Percentiles rank a stretch among this genome's conserved stretches.
phyloP scores from a whole-genome alignment of 306 rosid genomes.

The Urtica urens region DNA sequence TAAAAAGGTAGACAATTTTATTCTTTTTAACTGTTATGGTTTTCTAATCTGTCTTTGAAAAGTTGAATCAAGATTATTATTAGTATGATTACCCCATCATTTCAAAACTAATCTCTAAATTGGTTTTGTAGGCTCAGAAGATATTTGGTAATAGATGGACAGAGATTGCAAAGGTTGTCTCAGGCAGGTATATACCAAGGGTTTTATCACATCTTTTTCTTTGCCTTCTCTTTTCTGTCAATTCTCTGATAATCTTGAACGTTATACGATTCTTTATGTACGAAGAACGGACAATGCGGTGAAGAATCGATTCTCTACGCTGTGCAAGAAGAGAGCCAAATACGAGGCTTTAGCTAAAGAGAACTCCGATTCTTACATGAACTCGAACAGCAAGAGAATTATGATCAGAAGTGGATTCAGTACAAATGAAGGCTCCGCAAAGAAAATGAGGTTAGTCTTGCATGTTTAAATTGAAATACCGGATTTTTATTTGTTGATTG shows the following conservation, averaged over 20 bases:
- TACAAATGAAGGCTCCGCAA: slow-evolving; percentile 32
- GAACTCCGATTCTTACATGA: slow-evolving; percentile 50
- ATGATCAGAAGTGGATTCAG: slow-evolving; percentile 31
- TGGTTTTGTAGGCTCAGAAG: slow-evolving; percentile 75
- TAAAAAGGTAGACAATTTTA: too few species aligned
- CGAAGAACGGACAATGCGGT: slow-evolving; percentile 98
- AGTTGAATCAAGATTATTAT: slow-evolving; percentile 5
- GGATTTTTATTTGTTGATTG: too few species aligned
- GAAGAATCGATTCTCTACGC: slow-evolving; percentile 86
- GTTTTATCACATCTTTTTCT: too few species aligned
- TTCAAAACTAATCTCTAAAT: slow-evolving; percentile 20
- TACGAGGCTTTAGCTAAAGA: slow-evolving; percentile 87
- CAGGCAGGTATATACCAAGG: slow-evolving; percentile 71
- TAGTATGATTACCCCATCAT: slow-evolving; percentile 8
- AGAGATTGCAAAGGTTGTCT: slow-evolving; percentile 98
- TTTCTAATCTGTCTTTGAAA: slow-evolving; percentile 12
- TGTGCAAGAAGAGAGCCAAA: slow-evolving; percentile 98
- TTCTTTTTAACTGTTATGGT: too few species aligned
- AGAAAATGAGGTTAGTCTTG: slow-evolving; percentile 80
- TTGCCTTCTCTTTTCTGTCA: neutral
- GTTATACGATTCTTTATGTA: neutral
- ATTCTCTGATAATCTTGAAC: neutral
- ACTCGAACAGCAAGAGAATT: slow-evolving; percentile 64
- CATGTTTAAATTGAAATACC: too few species aligned
- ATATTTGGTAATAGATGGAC: slow-evolving; percentile 97